These are phyloP conservation scores for Fusarium anguioides DNA, from an alignment of 2,329 filamentous ascomycete species.

Conservation along the genomic window DNA sequence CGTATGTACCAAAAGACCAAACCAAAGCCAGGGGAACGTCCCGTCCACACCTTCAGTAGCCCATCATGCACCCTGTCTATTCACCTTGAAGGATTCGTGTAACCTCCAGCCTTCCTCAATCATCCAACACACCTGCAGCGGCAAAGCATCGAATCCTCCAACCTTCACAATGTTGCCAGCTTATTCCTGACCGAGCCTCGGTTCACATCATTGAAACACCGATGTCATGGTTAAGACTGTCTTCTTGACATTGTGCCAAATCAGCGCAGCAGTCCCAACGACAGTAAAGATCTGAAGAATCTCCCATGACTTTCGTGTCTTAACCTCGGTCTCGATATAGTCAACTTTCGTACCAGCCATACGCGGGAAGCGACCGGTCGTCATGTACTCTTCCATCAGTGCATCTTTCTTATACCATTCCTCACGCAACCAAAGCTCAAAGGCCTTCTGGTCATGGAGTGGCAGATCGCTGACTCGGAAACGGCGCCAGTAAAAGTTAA, in stretches of 20 bases:
- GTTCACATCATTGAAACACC: slow-evolving; percentile 34
- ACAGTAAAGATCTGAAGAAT: slow-evolving; percentile 66
- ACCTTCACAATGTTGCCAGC: neutral
- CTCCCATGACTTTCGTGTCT: slow-evolving; percentile 64
- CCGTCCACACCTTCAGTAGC: slow-evolving; percentile 15
- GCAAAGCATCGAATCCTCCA: slow-evolving; percentile 2
- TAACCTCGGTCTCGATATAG: slow-evolving; percentile 69
- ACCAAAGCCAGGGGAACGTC: slow-evolving; percentile 4
- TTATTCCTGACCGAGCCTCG: neutral
- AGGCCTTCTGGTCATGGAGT: slow-evolving; percentile 76
- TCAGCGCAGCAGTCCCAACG: slow-evolving; percentile 56
- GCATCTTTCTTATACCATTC: slow-evolving; percentile 94
- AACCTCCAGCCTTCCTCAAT: slow-evolving; percentile 6
- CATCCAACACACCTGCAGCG: neutral
- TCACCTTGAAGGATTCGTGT: slow-evolving; percentile 4
- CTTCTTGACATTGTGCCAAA: slow-evolving; percentile 55
- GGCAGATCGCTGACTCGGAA: slow-evolving; percentile 86
- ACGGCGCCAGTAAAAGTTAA: slow-evolving; percentile 96
- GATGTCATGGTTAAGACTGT: slow-evolving; percentile 37
- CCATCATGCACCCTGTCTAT: neutral
- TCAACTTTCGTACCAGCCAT: slow-evolving; percentile 63
- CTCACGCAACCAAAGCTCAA: slow-evolving; percentile 85
- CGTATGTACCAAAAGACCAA: slow-evolving; percentile 3
- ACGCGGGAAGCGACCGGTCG: slow-evolving; percentile 82
- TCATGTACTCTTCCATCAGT: slow-evolving; percentile 83